A percentile compares a stretch with the other conserved stretches of the same genome.
Evolutionary conservation across 2,329 filamentous ascomycete species (phyloP).

Genomic region (Orbilia ellipsospora): DNA sequence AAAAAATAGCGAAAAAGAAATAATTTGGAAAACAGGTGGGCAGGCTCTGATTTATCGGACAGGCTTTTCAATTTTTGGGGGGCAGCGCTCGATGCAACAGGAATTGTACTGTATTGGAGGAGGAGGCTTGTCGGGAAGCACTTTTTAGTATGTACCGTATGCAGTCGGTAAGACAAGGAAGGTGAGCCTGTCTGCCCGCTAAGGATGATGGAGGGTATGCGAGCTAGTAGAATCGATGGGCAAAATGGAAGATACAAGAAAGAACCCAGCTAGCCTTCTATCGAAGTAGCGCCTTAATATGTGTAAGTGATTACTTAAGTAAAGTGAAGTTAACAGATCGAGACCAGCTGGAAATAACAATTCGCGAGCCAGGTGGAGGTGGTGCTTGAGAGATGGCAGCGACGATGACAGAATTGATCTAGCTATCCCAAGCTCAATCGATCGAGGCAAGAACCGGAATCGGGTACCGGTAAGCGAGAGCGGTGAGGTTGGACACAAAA

Average conservation of each 20-base stretch:
- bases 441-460: slow-evolving; percentile 14
- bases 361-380: slow-evolving; percentile 11
- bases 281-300: background rate
- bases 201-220: no score
- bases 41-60: slow-evolving; percentile 42
- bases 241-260: slow-evolving; percentile 17
- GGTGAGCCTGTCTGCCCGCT: slow-evolving; percentile 19
- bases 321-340: slow-evolving; percentile 22
- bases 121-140: no score
- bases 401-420: background rate
- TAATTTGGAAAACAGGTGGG: slow-evolving; percentile 29
- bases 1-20: slow-evolving; percentile 10
- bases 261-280: background rate
- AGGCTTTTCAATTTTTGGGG: slow-evolving; percentile 26
- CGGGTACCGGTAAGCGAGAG: slow-evolving; percentile 1
- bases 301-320: background rate
- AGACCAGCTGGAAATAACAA: slow-evolving; percentile 29
- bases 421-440: slow-evolving; percentile 3
- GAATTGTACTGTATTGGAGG: no score
- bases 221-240: slow-evolving; percentile 15
- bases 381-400: slow-evolving; percentile 3
- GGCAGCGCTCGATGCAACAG: slow-evolving; percentile 16
- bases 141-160: slow-evolving; percentile 16
- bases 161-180: slow-evolving; percentile 53
- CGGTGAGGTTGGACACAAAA: slow-evolving; percentile 16